A percentile compares a stretch with the other conserved stretches of the same genome.
Conservation (phyloP, 2,329 filamentous ascomycete genomes). For the Septoria petroselini region DNA sequence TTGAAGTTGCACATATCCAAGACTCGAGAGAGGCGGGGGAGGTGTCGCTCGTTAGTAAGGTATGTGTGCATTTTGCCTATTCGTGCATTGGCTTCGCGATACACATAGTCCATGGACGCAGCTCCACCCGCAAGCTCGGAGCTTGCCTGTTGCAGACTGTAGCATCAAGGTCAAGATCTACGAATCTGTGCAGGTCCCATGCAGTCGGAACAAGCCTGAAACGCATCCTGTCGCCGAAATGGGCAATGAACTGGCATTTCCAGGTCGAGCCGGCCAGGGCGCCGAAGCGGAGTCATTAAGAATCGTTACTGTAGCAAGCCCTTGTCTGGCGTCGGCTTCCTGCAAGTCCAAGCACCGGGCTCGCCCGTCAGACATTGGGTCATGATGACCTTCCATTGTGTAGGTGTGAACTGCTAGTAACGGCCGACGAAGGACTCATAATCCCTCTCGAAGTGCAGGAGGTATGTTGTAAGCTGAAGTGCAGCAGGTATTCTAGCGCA, state of each 20-base stretch:
- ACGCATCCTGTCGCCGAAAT: neutral
- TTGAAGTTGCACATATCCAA: neutral
- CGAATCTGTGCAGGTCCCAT: slow-evolving; percentile 1
- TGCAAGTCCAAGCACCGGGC: neutral
- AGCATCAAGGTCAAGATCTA: neutral
- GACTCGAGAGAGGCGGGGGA: neutral
- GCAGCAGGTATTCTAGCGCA: slow-evolving; percentile 1
- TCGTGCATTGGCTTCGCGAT: neutral
- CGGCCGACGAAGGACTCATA: neutral
- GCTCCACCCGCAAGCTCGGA: too few species aligned
- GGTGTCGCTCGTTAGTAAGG: neutral
- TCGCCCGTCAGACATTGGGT: neutral
- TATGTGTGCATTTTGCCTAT: neutral
- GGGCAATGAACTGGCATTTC: slow-evolving; percentile 2
- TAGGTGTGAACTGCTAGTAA: neutral
- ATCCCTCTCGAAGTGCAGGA: too few species aligned
- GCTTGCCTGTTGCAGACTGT: too few species aligned
- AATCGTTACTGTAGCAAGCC: too few species aligned
- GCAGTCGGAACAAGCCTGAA: slow-evolving; percentile 3
- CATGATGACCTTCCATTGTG: too few species aligned
- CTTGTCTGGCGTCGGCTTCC: too few species aligned
- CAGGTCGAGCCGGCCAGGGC: neutral
- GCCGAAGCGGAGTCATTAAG: too few species aligned
- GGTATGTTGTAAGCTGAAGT: neutral
- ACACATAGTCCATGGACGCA: too few species aligned